Evolutionary conservation across 2,329 filamentous ascomycete genomes (phyloP).

Genomic region (Colletotrichum spinosum): DNA sequence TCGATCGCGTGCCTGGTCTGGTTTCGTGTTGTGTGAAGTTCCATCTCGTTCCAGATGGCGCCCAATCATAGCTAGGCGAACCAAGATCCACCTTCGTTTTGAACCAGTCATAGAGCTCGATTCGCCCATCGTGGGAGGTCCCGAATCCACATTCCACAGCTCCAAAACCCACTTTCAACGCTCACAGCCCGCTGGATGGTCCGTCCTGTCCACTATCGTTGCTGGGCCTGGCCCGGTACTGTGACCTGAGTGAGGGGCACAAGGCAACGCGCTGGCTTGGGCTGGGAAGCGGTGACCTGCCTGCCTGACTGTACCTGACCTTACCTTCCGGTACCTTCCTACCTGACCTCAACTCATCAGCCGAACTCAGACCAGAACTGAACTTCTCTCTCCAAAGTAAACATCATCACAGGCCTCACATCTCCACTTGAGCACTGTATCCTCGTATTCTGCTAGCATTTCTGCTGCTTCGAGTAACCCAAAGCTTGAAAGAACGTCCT

Average conservation of each 20-base stretch:
- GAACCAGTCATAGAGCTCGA: slow-evolving; percentile 10
- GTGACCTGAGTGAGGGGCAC: slow-evolving; percentile 27
- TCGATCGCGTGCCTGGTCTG: slow-evolving; percentile 1
- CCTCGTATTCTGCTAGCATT: not conserved
- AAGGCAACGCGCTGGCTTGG: no score
- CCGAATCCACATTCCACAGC: slow-evolving; percentile 14
- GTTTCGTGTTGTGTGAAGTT: slow-evolving; percentile 37
- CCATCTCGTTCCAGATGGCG: slow-evolving; percentile 36
- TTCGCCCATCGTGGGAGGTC: slow-evolving; percentile 7
- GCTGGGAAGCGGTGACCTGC: slow-evolving; percentile 32
- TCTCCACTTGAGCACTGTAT: slow-evolving; percentile 14
- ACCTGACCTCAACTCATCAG: slow-evolving; percentile 16
- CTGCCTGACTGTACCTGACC: slow-evolving; percentile 9
- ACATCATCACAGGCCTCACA: slow-evolving; percentile 26
- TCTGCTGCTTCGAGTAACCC: not conserved
- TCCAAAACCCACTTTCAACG: slow-evolving; percentile 6
- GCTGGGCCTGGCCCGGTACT: slow-evolving; percentile 17
- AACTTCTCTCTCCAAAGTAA: slow-evolving; percentile 27
- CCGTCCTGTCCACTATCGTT: slow-evolving; percentile 5
- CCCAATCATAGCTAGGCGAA: slow-evolving; percentile 30
- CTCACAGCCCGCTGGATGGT: slow-evolving; percentile 23
- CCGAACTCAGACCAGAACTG: slow-evolving; percentile 22
- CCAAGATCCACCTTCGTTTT: not conserved
- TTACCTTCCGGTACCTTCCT: not conserved
- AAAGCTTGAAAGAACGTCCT: not conserved